phyloP scores from a whole-genome alignment of 371 early-diverging fungal genomes.

The Apophysomyces trapeziformis region DNA sequence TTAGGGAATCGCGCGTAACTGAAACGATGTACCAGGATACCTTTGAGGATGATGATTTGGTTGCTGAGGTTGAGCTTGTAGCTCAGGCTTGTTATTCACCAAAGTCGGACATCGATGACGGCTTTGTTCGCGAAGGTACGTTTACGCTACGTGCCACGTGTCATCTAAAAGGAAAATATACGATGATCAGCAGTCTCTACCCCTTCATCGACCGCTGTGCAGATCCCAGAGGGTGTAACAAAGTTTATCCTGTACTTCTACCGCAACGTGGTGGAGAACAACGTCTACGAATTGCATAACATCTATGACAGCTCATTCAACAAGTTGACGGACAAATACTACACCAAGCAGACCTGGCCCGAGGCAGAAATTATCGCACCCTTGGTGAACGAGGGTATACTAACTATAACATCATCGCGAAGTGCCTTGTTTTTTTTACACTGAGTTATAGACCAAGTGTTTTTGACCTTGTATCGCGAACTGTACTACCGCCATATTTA shows the following conservation, averaged over 20 bases:
- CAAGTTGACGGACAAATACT: conserved; percentile 91
- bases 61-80: conserved; percentile 84
- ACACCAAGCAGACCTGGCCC: conserved; percentile 90
- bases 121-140: conserved; percentile 51
- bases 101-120: conserved; percentile 61
- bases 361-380: conserved; percentile 84
- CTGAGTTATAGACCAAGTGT: conserved; percentile 71
- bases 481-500: conserved; percentile 96
- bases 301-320: conserved; percentile 93
- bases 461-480: conserved; percentile 94
- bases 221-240: conserved; percentile 83
- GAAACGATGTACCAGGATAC: conserved; percentile 66
- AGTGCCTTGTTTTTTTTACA: neutral
- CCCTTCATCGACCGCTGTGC: conserved; percentile 54
- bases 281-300: conserved; percentile 82
- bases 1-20: neutral
- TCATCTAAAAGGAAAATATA: neutral
- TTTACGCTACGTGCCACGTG: neutral
- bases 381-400: conserved; percentile 85
- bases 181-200: conserved; percentile 21
- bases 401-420: neutral
- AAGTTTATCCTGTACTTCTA: conserved; percentile 86
- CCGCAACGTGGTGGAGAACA: conserved; percentile 77
- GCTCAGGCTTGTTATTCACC: conserved; percentile 53
- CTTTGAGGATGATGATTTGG: conserved; percentile 81